Conservation (phyloP, 495 filamentous ascomycete species). For the Neurospora pannonica region DNA sequence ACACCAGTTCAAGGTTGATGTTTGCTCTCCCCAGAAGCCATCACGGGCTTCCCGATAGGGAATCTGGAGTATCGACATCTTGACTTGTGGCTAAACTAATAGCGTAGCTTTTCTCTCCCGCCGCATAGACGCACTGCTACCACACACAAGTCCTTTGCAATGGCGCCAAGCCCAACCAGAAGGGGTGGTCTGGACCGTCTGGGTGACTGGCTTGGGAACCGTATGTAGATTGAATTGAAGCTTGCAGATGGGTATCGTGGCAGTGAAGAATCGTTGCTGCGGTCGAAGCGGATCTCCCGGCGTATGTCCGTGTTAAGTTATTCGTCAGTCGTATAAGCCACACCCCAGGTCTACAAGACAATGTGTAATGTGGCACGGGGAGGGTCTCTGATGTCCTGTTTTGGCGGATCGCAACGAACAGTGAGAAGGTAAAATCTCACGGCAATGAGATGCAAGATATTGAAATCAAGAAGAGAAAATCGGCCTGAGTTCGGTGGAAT, state of each 20-base stretch:
- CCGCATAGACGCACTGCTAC: neutral
- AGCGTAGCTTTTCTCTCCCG: neutral
- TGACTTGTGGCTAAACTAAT: neutral
- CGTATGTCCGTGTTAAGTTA: neutral
- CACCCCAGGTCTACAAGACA: neutral
- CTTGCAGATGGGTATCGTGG: neutral
- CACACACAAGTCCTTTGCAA: neutral
- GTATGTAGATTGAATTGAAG: neutral
- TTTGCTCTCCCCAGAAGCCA: conserved; percentile 79
- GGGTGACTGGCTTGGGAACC: neutral
- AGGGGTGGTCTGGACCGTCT: neutral
- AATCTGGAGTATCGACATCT: conserved; percentile 30
- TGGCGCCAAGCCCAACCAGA: neutral
- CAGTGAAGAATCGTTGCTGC: neutral
- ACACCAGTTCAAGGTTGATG: conserved; percentile 87
- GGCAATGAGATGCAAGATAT: neutral
- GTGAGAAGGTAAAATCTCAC: neutral
- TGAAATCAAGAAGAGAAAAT: neutral
- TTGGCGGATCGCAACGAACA: neutral
- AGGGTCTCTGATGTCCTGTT: neutral
- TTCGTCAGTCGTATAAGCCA: neutral
- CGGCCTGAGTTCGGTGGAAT: neutral
- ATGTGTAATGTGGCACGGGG: neutral
- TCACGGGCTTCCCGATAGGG: conserved; percentile 58
- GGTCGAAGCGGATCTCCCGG: neutral